Evolutionary conservation across 441 rosid species (phyloP).

Genomic region (Gossypium lobatum): DNA sequence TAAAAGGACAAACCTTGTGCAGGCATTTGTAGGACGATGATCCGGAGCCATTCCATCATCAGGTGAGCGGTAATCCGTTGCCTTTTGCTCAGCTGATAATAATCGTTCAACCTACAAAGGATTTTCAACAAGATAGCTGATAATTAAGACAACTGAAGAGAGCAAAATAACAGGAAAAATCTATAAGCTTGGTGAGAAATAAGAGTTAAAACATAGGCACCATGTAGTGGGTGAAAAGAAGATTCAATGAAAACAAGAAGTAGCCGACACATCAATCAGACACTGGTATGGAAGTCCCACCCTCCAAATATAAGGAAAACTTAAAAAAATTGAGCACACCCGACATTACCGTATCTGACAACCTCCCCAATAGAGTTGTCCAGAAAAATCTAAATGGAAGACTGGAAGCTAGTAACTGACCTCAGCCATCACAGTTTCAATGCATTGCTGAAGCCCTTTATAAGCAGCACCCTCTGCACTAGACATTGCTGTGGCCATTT

Average conservation of each 20-base stretch:
- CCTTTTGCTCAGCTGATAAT: constrained; percentile 91
- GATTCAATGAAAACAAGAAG: background rate
- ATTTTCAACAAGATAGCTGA: constrained; percentile 11
- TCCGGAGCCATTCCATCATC: constrained; percentile 95
- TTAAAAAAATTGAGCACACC: background rate
- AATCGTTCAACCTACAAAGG: constrained; percentile 74
- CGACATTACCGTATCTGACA: background rate
- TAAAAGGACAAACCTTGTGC: constrained; percentile 61
- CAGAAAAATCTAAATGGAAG: constrained; percentile 14
- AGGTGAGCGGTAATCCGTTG: constrained; percentile 89
- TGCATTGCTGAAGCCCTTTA: constrained; percentile 98
- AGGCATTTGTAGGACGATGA: constrained; percentile 97
- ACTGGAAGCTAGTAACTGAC: constrained; percentile 35
- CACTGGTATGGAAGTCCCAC: background rate
- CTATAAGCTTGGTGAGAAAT: constrained; percentile 11
- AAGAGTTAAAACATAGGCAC: background rate
- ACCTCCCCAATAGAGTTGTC: constrained; percentile 5
- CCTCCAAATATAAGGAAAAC: background rate
- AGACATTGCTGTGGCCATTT: constrained; percentile 96
- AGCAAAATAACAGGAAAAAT: background rate
- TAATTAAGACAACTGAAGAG: constrained; percentile 4
- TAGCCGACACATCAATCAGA: background rate
- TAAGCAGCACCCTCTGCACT: constrained; percentile 97
- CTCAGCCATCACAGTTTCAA: constrained; percentile 99
- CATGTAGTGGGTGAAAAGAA: background rate